Base-by-base conservation (phyloP, 2,329 filamentous ascomycete species). In the Penicillium sclerotiorum region DNA sequence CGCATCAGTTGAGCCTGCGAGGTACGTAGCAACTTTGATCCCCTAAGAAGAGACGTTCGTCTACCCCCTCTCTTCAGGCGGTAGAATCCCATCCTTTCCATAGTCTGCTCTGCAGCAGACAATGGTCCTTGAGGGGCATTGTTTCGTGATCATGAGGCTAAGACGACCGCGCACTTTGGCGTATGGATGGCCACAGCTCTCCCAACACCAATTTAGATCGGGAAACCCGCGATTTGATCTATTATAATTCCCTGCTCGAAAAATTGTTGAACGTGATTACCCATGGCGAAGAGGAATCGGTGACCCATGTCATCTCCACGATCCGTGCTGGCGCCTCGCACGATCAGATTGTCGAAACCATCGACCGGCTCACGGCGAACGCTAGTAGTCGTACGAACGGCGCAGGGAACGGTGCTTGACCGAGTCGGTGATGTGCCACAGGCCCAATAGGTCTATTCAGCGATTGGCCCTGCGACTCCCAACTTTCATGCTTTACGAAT, bases 271-370 rank as follows among this genome's bases (percentile, higher is more conserved):
- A 36, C 7, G 25, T 66, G 21, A 56, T 69, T 36, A 56, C 57
- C 13, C 50, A 61, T 5, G 57, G 54, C 27, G 54, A 63, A 17
- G 55, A 59, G 35, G 57, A 55, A n/a, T 45, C 54, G 1, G 56
- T 69, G 4, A 39, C 54, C 15, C 58, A 41, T 22, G 37, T 69
- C 43, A 47, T 69, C 37, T 47, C 56, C 21, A 42, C 58, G 18
- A 66, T 69, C 35, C 66, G 65, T 25, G 58, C 64, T 12, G 63
- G 65, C 15, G 65, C 61, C 8, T 65, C 66, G 6, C 52, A 65
- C 9, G 43, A 57, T 38, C 53, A 64, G 13, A 64, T 69, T 13
- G 58, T 61, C 35, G 43, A 47, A 6, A 46, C 48, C 4, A 40
- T 69, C 40, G 52, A 58, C 17, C 52, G 52, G 23, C 22, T 54